Evolutionary conservation across 371 early-diverging fungal species (phyloP).

Genomic region (Synchytrium microbalum): DNA sequence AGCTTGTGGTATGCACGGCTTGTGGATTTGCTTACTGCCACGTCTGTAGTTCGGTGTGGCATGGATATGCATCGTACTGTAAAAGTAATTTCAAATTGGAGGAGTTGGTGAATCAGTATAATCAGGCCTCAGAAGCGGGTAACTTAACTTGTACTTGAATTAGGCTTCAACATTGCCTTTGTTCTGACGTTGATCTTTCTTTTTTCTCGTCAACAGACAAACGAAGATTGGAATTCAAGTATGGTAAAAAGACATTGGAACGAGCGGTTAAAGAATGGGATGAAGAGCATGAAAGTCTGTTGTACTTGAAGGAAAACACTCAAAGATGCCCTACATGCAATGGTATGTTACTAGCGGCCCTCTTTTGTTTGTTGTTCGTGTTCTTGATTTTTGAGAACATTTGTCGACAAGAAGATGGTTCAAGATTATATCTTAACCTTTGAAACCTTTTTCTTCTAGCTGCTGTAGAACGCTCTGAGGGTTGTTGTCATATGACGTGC

Average conservation of each 20-base stretch:
- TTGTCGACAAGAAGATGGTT: not conserved
- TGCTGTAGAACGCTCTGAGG: slow-evolving; percentile 18
- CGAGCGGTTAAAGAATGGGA: slow-evolving; percentile 16
- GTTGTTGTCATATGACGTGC: slow-evolving; percentile 36
- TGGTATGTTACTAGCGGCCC: slow-evolving; percentile 3
- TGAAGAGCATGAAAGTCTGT: slow-evolving; percentile 15
- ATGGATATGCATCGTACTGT: slow-evolving; percentile 33
- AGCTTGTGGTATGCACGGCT: slow-evolving; percentile 26
- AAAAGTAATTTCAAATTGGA: slow-evolving; percentile 10
- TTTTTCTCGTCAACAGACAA: slow-evolving; percentile 9
- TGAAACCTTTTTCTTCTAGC: slow-evolving; percentile 1
- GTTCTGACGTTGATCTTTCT: too few species aligned
- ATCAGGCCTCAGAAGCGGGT: too few species aligned
- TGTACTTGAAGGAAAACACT: slow-evolving; percentile 19
- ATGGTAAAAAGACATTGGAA: slow-evolving; percentile 26
- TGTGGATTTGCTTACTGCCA: slow-evolving; percentile 24
- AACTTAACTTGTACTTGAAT: not conserved
- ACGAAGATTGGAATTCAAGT: slow-evolving; percentile 21
- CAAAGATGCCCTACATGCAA: slow-evolving; percentile 29
- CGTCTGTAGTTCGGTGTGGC: slow-evolving; percentile 33
- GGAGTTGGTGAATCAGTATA: slow-evolving; percentile 22
- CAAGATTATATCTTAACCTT: not conserved
- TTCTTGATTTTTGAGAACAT: not conserved
- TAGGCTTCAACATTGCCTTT: too few species aligned
- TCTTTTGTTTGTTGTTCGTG: too few species aligned